Evolutionary conservation across 192 early-diverging fungal genomes (phyloP).

Genomic region (Powellomyces hirtus): DNA sequence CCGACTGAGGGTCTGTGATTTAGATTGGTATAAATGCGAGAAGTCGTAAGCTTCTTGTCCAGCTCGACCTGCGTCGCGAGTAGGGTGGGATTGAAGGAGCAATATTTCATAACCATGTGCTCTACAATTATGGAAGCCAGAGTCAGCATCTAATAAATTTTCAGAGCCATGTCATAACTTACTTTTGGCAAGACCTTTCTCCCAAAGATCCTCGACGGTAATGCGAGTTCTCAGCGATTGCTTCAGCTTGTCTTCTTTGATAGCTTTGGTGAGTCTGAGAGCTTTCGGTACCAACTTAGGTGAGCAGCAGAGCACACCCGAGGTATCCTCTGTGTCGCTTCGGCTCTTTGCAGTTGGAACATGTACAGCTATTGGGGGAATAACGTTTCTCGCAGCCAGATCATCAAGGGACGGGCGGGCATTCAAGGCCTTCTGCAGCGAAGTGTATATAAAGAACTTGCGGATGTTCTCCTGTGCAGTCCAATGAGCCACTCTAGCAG

Average conservation of each 20-base stretch:
- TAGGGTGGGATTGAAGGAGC: not conserved
- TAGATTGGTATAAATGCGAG: not conserved
- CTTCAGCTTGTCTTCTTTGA: not conserved
- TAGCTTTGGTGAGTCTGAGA: not conserved
- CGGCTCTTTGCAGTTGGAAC: not conserved
- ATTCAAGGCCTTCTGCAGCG: not conserved
- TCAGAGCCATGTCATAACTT: not conserved
- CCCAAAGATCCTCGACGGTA: slow-evolving; percentile 1
- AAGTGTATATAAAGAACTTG: slow-evolving; percentile 4
- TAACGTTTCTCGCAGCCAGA: not conserved
- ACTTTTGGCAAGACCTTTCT: slow-evolving; percentile 1
- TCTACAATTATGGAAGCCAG: not conserved
- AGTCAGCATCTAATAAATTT: not conserved
- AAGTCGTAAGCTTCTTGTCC: not conserved
- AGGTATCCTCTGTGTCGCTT: not conserved
- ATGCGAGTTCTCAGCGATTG: not conserved
- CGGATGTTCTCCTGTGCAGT: slow-evolving; percentile 6
- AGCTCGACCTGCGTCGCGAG: slow-evolving; percentile 7
- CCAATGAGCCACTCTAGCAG: slow-evolving; percentile 1
- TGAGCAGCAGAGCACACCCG: not conserved
- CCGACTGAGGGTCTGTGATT: slow-evolving; percentile 6
- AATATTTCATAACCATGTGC: not conserved
- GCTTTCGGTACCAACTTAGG: not conserved
- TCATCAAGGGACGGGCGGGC: not conserved
- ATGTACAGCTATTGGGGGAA: not conserved